Conservation (phyloP, 2,329 filamentous ascomycete genomes). For the Shiraia bambusicola region DNA sequence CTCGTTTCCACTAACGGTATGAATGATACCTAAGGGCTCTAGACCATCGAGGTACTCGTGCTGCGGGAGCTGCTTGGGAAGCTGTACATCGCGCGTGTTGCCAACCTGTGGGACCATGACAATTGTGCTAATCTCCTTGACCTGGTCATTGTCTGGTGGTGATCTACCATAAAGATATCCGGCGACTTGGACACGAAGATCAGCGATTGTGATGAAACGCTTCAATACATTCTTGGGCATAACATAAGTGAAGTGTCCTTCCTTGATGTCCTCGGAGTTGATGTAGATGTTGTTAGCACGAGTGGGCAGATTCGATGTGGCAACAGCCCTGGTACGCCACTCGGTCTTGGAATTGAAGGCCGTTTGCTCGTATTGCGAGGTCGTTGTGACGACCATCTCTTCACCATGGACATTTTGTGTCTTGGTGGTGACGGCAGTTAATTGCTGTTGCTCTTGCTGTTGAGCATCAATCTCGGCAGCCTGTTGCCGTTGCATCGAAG, state of each 20-base stretch:
- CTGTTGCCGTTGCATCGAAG: constrained; percentile 96
- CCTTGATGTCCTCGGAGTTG: constrained; percentile 89
- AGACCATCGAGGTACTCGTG: constrained; percentile 85
- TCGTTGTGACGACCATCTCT: constrained; percentile 97
- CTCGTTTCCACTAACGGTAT: constrained; percentile 93
- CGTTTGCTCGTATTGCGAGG: constrained; percentile 95
- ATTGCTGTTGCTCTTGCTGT: constrained; percentile 92
- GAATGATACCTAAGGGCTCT: constrained; percentile 91
- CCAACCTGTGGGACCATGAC: constrained; percentile 98
- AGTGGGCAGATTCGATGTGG: constrained; percentile 90
- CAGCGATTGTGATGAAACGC: constrained; percentile 95
- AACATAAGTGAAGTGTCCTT: constrained; percentile 88
- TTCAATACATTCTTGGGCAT: constrained; percentile 99
- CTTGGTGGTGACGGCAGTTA: constrained; percentile 97
- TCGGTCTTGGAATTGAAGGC: constrained; percentile 98
- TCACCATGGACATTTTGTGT: constrained; percentile 96
- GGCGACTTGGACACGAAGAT: constrained; percentile 93
- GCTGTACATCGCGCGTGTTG: constrained; percentile 84
- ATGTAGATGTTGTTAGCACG: constrained; percentile 98
- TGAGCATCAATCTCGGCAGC: constrained; percentile 99
- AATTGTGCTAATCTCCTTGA: constrained; percentile 96
- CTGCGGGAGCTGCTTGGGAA: constrained; percentile 86
- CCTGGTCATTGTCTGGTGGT: constrained; percentile 89
- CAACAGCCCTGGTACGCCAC: constrained; percentile 95
- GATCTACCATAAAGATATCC: constrained; percentile 94